Conservation (phyloP, 495 filamentous ascomycete species). For the Podospora comata region DNA sequence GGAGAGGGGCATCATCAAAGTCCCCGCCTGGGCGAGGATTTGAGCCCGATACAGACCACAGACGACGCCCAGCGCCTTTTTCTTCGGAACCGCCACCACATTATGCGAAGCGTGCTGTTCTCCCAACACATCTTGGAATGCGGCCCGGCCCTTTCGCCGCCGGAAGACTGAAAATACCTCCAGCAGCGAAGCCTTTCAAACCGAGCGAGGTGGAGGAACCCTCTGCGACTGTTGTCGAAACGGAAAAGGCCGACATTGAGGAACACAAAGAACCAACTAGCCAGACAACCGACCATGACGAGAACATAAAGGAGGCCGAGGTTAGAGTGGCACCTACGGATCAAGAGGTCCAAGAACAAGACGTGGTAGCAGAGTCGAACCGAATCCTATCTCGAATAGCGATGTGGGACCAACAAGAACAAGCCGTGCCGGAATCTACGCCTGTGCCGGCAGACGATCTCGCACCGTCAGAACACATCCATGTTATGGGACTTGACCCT, state of each 20-base stretch:
- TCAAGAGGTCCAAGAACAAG: not conserved
- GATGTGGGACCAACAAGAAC: slow-evolving; percentile 16
- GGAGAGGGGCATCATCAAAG: slow-evolving; percentile 7
- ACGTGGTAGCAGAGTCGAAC: not conserved
- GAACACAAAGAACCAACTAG: not conserved
- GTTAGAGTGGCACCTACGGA: not conserved
- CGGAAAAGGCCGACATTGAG: not conserved
- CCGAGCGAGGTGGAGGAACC: not conserved
- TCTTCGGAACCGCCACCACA: not conserved
- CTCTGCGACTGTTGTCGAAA: not conserved
- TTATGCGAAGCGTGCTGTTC: not conserved
- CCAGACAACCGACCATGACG: not conserved
- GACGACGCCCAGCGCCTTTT: not conserved
- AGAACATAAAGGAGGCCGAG: not conserved
- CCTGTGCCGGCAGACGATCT: not conserved
- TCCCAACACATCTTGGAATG: not conserved
- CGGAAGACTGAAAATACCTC: not conserved
- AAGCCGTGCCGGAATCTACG: not conserved
- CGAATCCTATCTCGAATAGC: slow-evolving; percentile 1
- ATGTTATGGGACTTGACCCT: slow-evolving; percentile 51
- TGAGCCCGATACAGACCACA: not conserved
- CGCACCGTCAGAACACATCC: slow-evolving; percentile 38
- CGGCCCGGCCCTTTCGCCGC: not conserved
- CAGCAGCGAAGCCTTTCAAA: not conserved
- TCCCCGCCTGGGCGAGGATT: not conserved